Conservation (phyloP, 768 basidiomycete genomes). For the Pulveroboletus sp. region DNA sequence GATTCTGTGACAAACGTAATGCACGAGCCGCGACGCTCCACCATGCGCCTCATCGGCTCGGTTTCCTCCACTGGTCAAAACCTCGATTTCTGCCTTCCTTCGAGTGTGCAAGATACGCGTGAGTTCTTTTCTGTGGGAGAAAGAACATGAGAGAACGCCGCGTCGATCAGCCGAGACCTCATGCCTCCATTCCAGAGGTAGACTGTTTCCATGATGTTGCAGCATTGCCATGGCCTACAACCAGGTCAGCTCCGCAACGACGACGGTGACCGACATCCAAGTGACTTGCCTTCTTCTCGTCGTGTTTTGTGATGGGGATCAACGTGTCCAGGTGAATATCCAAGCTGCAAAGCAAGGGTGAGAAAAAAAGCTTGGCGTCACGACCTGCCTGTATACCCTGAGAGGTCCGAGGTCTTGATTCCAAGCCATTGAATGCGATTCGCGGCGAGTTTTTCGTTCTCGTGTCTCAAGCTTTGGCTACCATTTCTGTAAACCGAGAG, state of each 20-base stretch:
- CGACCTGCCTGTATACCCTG: constrained; percentile 41
- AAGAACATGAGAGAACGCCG: background rate
- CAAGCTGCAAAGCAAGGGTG: constrained; percentile 39
- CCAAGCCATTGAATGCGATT: constrained; percentile 78
- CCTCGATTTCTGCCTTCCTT: constrained; percentile 93
- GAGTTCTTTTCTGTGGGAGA: constrained; percentile 64
- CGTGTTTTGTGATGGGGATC: constrained; percentile 64
- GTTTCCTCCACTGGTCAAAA: constrained; percentile 35
- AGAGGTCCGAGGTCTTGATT: constrained; percentile 63
- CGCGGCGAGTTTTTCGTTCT: constrained; percentile 64
- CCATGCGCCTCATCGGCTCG: constrained; percentile 3
- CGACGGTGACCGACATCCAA: background rate
- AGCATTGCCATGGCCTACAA: constrained; percentile 66
- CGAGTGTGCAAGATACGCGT: constrained; percentile 72
- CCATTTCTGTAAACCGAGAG: constrained; percentile 85
- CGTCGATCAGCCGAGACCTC: constrained; percentile 13
- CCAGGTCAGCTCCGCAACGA: background rate
- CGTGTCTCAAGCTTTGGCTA: constrained; percentile 65
- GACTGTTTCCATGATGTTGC: constrained; percentile 31
- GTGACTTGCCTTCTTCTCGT: constrained; percentile 65
- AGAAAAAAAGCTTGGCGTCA: background rate
- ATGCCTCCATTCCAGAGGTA: constrained; percentile 70
- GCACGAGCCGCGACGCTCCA: constrained; percentile 19
- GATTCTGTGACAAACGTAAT: constrained; percentile 27
- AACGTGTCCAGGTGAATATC: constrained; percentile 56